Evolutionary conservation across 176 grass and related monocot genomes (phyloP).

Genomic region (Cenchrus americanus): DNA sequence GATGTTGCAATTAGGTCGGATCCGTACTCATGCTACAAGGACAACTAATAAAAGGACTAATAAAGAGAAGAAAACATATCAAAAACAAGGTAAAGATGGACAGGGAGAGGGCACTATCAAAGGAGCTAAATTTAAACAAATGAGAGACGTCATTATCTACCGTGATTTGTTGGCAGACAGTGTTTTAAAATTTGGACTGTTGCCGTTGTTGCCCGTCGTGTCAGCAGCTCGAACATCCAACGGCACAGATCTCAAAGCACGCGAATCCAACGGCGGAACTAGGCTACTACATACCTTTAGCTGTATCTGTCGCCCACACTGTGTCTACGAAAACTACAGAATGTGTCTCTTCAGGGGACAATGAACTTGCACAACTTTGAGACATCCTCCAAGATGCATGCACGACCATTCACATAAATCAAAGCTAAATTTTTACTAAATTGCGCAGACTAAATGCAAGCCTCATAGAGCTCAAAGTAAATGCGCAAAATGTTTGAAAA

Average conservation of each 20-base stretch:
- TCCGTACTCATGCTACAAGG: slow-evolving; percentile 13
- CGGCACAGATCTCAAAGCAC: neutral
- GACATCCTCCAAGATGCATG: neutral
- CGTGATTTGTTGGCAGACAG: slow-evolving; percentile 2
- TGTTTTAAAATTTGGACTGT: slow-evolving; percentile 1
- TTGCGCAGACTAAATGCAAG: neutral
- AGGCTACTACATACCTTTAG: neutral
- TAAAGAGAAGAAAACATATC: neutral
- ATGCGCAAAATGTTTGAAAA: no score
- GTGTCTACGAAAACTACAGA: neutral
- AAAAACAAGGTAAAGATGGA: neutral
- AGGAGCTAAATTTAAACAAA: slow-evolving; percentile 11
- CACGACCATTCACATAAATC: neutral
- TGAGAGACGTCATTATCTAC: slow-evolving; percentile 11
- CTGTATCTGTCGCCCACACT: neutral
- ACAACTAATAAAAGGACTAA: neutral
- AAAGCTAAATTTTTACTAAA: neutral
- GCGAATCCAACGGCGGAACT: neutral
- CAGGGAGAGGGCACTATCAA: slow-evolving; percentile 2
- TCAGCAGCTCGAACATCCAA: neutral
- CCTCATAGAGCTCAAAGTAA: no score
- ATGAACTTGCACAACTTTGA: neutral
- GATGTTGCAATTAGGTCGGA: neutral
- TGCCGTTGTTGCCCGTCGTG: neutral
- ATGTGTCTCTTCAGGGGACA: no score